A percentile compares a stretch with the other conserved stretches of the same genome.
phyloP scores from a whole-genome alignment of 1,139 yeast genomes.

The Yamadazyma epiphylla region DNA sequence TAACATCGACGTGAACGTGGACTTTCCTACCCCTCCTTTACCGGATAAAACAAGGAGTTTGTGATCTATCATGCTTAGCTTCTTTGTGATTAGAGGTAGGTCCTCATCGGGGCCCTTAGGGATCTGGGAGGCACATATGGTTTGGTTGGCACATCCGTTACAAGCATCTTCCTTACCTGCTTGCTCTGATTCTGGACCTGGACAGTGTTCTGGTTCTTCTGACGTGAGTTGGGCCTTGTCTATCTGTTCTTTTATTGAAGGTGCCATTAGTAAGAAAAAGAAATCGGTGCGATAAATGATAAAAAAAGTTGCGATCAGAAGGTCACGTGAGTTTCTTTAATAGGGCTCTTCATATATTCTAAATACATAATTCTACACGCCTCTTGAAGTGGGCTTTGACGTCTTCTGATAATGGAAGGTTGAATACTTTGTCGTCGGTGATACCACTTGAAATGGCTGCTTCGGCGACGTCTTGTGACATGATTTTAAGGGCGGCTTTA shows the following conservation, averaged over 20 bases:
- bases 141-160: slow-evolving; percentile 90
- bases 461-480: slow-evolving; percentile 46
- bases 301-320: no score
- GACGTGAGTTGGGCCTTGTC: slow-evolving; percentile 30
- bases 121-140: slow-evolving; percentile 72
- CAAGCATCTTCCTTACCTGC: slow-evolving; percentile 97
- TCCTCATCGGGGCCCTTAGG: slow-evolving; percentile 98
- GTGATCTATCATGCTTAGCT: slow-evolving; percentile 68
- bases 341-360: no score
- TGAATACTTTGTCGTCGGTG: slow-evolving; percentile 15
- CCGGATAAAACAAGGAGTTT: slow-evolving; percentile 87
- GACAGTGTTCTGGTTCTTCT: slow-evolving; percentile 91
- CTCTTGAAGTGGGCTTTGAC: neutral
- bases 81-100: slow-evolving; percentile 67
- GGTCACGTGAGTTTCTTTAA: no score
- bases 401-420: slow-evolving; percentile 43
- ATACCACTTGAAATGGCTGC: slow-evolving; percentile 24
- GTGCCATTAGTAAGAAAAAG: slow-evolving; percentile 16
- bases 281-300: slow-evolving; percentile 1
- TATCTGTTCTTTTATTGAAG: slow-evolving; percentile 15
- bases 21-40: slow-evolving; percentile 98
- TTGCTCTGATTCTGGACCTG: slow-evolving; percentile 90
- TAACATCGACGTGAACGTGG: slow-evolving; percentile 91
- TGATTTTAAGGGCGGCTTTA: slow-evolving; percentile 49
- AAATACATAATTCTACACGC: no score